Conservation (phyloP, 139 green algal species). For the Tetratostichococcus sp. region DNA sequence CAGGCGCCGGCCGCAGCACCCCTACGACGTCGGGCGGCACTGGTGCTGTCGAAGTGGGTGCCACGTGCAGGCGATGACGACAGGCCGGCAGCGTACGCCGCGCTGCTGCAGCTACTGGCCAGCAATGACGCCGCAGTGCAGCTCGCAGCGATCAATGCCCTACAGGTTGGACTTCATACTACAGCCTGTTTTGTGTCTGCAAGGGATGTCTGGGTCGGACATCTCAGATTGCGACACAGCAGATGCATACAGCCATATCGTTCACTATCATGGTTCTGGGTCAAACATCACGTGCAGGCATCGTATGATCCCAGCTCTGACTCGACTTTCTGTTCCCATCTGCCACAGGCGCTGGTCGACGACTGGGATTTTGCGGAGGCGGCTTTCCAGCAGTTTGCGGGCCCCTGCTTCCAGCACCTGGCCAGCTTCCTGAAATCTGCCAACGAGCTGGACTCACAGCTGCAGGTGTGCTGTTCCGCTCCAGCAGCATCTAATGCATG, state of each 20-base stretch:
- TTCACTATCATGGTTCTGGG: too few species aligned
- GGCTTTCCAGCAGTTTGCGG: constrained; percentile 53
- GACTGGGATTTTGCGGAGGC: constrained; percentile 73
- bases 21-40: constrained; percentile 46
- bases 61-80: constrained; percentile 31
- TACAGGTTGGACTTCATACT: too few species aligned
- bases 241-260: too few species aligned
- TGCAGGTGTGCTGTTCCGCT: constrained; percentile 33
- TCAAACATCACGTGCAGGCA: too few species aligned
- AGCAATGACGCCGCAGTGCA: constrained; percentile 43
- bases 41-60: constrained; percentile 56
- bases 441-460: constrained; percentile 69
- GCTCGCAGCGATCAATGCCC: constrained; percentile 42
- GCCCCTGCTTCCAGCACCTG: constrained; percentile 41
- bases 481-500: too few species aligned
- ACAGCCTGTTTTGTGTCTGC: too few species aligned
- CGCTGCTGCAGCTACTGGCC: constrained; percentile 39
- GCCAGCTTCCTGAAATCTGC: constrained; percentile 30
- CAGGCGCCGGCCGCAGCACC: constrained; percentile 12
- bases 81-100: constrained; percentile 48
- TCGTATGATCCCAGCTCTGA: too few species aligned
- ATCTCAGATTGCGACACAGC: too few species aligned
- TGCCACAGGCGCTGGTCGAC: constrained; percentile 55
- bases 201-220: too few species aligned
- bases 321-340: too few species aligned